phyloP scores from a whole-genome alignment of 1,284 basidiomycete species.

The Pseudozyma flocculosa region DNA sequence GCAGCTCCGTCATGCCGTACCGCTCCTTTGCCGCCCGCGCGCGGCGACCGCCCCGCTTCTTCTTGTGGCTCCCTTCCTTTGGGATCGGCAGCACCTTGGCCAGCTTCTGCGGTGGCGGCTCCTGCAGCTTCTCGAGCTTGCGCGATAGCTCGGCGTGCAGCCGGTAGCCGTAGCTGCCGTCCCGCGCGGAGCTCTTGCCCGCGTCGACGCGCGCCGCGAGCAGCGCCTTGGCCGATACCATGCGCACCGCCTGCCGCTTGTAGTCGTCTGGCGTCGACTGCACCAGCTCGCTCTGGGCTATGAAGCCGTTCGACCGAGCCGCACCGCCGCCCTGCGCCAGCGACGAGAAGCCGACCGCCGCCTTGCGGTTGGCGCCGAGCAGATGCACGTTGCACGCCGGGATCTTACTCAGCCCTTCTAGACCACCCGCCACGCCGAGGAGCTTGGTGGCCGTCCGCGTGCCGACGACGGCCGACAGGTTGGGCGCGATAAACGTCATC shows the following conservation, averaged over 20 bases:
- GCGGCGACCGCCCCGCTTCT: slow-evolving; percentile 83
- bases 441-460: slow-evolving; percentile 97
- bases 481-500: slow-evolving; percentile 96
- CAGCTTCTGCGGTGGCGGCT: slow-evolving; percentile 91
- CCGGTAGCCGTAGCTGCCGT: slow-evolving; percentile 77
- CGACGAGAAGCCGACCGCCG: slow-evolving; percentile 77
- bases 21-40: slow-evolving; percentile 96
- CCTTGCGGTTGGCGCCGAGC: slow-evolving; percentile 88
- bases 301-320: slow-evolving; percentile 86
- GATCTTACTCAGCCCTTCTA: slow-evolving; percentile 87
- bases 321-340: slow-evolving; percentile 64
- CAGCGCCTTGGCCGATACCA: slow-evolving; percentile 85
- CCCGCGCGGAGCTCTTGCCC: slow-evolving; percentile 71
- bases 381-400: slow-evolving; percentile 93
- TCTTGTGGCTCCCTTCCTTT: slow-evolving; percentile 84
- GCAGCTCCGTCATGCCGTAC: slow-evolving; percentile 91
- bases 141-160: slow-evolving; percentile 84
- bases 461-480: slow-evolving; percentile 95
- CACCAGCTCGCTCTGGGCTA: slow-evolving; percentile 88
- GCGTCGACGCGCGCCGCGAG: slow-evolving; percentile 91
- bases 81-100: slow-evolving; percentile 94
- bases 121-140: slow-evolving; percentile 85
- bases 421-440: slow-evolving; percentile 92
- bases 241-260: slow-evolving; percentile 85
- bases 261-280: slow-evolving; percentile 85